phyloP scores from a whole-genome alignment of 2,329 filamentous ascomycete species.

The Aureobasidium melanogenum region DNA sequence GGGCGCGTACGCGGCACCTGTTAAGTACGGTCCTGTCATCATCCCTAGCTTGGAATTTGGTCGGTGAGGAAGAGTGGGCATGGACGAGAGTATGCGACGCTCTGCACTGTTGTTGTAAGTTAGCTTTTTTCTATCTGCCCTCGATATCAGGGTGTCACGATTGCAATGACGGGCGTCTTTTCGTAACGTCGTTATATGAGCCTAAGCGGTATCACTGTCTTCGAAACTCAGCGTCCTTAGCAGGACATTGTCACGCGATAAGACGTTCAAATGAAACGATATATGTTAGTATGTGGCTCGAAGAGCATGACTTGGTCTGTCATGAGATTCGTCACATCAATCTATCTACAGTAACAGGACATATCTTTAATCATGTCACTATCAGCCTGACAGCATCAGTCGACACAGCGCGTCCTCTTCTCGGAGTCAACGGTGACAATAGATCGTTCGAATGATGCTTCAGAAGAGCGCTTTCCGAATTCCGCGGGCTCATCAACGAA shows the following conservation, averaged over 20 bases:
- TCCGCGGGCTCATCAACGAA: neutral
- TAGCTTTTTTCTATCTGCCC: neutral
- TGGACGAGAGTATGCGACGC: neutral
- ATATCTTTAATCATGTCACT: neutral
- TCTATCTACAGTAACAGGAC: neutral
- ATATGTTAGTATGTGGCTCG: neutral
- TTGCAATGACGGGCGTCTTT: neutral
- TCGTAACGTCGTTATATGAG: too few species aligned
- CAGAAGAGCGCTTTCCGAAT: neutral
- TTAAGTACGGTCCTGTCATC: conserved; percentile 96
- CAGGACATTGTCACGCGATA: too few species aligned
- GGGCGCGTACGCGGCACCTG: conserved; percentile 67
- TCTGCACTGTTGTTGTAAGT: neutral
- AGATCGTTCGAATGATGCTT: neutral
- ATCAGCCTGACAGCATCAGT: neutral
- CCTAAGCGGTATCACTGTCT: too few species aligned
- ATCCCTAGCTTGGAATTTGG: conserved; percentile 60
- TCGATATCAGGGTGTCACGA: neutral
- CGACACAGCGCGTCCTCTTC: neutral
- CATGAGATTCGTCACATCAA: neutral
- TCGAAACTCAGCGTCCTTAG: too few species aligned
- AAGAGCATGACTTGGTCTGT: neutral
- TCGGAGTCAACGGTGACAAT: neutral
- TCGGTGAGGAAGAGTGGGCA: neutral
- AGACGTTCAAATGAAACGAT: too few species aligned